These are phyloP conservation scores for Candida buenavistaensis DNA, from an alignment of 1,139 yeast genomes.

Conservation along the genomic window DNA sequence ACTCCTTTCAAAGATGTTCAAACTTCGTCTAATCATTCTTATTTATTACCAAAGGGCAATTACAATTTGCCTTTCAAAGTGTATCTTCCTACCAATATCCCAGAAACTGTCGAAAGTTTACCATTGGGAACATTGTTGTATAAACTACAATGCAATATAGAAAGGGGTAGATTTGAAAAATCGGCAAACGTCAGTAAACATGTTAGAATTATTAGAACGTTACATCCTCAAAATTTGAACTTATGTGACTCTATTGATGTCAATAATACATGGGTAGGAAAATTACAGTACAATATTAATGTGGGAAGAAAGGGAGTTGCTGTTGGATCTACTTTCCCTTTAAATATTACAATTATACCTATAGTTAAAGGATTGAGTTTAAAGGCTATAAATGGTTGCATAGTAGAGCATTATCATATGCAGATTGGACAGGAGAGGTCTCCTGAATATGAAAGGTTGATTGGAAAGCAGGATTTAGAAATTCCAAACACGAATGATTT, in stretches of 20 bases:
- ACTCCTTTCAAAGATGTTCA: slow-evolving; percentile 37
- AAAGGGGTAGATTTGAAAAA: slow-evolving; percentile 52
- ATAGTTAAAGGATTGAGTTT: slow-evolving; percentile 54
- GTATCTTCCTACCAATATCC: slow-evolving; percentile 56
- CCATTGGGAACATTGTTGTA: slow-evolving; percentile 57
- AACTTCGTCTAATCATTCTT: slow-evolving; percentile 32
- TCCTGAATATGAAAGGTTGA: slow-evolving; percentile 45
- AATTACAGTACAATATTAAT: slow-evolving; percentile 61
- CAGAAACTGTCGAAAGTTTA: slow-evolving; percentile 71
- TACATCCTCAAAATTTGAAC: slow-evolving; percentile 51
- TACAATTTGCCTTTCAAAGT: slow-evolving; percentile 64
- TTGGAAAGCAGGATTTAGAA: slow-evolving; percentile 29
- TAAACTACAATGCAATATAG: slow-evolving; percentile 54
- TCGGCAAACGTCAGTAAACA: slow-evolving; percentile 32
- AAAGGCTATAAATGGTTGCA: slow-evolving; percentile 47
- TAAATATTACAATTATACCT: slow-evolving; percentile 57
- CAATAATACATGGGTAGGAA: slow-evolving; percentile 64
- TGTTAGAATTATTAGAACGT: slow-evolving; percentile 46
- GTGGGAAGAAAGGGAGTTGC: slow-evolving; percentile 61
- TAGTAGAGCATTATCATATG: slow-evolving; percentile 53
- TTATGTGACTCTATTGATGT: slow-evolving; percentile 58
- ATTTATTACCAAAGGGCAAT: slow-evolving; percentile 60
- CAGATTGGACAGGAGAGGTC: slow-evolving; percentile 32
- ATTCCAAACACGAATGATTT: slow-evolving; percentile 29
- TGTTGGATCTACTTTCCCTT: slow-evolving; percentile 55